These are phyloP conservation scores for Pythium monospermum DNA, from an alignment of 352 stramenopile species.

Conservation along the genomic window DNA sequence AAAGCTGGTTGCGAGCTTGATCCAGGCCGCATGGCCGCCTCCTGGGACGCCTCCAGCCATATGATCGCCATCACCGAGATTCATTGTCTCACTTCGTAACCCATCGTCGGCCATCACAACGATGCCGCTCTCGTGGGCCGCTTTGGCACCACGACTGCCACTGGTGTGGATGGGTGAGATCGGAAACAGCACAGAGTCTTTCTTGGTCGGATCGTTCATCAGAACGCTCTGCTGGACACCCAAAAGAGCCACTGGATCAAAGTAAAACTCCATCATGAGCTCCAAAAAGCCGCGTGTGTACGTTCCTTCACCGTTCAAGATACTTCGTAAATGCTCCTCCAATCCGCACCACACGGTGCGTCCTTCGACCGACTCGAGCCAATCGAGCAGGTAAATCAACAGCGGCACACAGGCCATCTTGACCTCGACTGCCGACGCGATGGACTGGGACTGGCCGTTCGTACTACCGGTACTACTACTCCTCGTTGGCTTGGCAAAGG, in stretches of 20 bases:
- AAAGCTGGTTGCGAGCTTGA: conserved; percentile 61
- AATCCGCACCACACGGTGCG: conserved; percentile 81
- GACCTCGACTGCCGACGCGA: conserved; percentile 15
- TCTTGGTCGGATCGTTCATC: conserved; percentile 80
- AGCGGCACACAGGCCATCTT: conserved; percentile 56
- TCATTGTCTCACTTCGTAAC: conserved; percentile 20
- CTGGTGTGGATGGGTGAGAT: conserved; percentile 33
- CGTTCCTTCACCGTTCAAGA: conserved; percentile 66
- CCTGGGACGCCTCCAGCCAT: conserved; percentile 24
- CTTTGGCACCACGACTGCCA: conserved; percentile 17
- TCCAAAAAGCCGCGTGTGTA: conserved; percentile 69
- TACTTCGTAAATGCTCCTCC: conserved; percentile 65
- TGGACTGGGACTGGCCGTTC: not conserved
- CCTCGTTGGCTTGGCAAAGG: not conserved
- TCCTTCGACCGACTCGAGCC: conserved; percentile 78
- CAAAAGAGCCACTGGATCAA: conserved; percentile 49
- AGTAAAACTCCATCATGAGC: conserved; percentile 85
- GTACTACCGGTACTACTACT: conserved; percentile 2
- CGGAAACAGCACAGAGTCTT: conserved; percentile 66
- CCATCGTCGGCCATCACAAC: conserved; percentile 38
- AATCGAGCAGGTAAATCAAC: conserved; percentile 73
- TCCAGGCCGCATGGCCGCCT: conserved; percentile 51
- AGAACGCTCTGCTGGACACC: conserved; percentile 77
- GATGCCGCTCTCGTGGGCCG: conserved; percentile 44
- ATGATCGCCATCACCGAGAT: conserved; percentile 8